phyloP scores from a whole-genome alignment of 1,284 basidiomycete genomes.

The Ustilago shanxiensis region DNA sequence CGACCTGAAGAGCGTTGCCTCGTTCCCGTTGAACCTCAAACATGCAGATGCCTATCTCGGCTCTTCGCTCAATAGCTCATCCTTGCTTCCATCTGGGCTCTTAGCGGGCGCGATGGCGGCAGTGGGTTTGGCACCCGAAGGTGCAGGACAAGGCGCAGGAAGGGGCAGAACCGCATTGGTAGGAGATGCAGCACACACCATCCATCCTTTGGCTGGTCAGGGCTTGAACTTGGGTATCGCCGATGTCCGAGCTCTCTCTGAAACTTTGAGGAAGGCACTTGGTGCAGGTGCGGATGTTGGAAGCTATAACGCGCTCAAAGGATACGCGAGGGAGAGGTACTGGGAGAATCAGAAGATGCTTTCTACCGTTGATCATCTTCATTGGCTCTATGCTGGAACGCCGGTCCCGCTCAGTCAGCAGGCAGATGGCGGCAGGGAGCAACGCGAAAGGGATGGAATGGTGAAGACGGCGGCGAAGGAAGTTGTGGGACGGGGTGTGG shows the following conservation, averaged over 20 bases:
- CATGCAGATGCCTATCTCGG: slow-evolving; percentile 91
- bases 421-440: slow-evolving; percentile 35
- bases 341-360: slow-evolving; percentile 66
- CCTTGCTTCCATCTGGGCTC: slow-evolving; percentile 42
- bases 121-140: slow-evolving; percentile 49
- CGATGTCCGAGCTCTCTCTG: slow-evolving; percentile 74
- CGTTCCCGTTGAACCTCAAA: slow-evolving; percentile 88
- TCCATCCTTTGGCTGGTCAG: slow-evolving; percentile 97
- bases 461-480: slow-evolving; percentile 43
- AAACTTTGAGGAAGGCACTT: slow-evolving; percentile 43
- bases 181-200: slow-evolving; percentile 94
- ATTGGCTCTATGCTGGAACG: slow-evolving; percentile 61
- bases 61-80: slow-evolving; percentile 60
- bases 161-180: slow-evolving; percentile 85
- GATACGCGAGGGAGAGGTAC: slow-evolving; percentile 63
- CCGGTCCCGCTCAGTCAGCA: slow-evolving; percentile 43
- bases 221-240: slow-evolving; percentile 92
- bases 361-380: slow-evolving; percentile 65
- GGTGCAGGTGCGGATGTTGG: slow-evolving; percentile 63
- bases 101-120: slow-evolving; percentile 50
- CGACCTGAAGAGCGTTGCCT: slow-evolving; percentile 83
- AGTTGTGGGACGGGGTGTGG: slow-evolving; percentile 38
- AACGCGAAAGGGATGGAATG: slow-evolving; percentile 39
- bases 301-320: slow-evolving; percentile 54
- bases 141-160: slow-evolving; percentile 51